phyloP scores from a whole-genome alignment of 1,284 basidiomycete genomes.

The Heterobasidion parviporum region DNA sequence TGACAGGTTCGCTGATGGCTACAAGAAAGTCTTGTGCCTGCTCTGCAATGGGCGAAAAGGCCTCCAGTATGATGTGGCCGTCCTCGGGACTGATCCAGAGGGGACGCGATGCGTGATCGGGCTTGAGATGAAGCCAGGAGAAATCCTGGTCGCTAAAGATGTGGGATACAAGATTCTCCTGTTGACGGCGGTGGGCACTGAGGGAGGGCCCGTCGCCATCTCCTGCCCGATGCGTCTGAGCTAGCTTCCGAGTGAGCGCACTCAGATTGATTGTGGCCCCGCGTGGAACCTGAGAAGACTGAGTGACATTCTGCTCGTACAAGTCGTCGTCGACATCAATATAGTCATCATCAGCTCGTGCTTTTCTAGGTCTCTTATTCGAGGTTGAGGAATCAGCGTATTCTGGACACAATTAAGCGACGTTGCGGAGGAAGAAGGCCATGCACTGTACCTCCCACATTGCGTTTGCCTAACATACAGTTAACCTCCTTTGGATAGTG shows the following conservation, averaged over 20 bases:
- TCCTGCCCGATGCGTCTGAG: slow-evolving; percentile 42
- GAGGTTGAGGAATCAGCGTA: slow-evolving; percentile 30
- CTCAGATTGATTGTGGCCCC: slow-evolving; percentile 76
- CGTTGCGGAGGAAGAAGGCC: background rate
- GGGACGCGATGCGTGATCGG: slow-evolving; percentile 85
- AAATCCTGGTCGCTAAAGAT: slow-evolving; percentile 81
- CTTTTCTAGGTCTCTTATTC: slow-evolving; percentile 42
- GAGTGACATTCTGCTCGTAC: slow-evolving; percentile 49
- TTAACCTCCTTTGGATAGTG: no score
- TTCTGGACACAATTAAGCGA: slow-evolving; percentile 13
- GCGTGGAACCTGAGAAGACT: slow-evolving; percentile 51
- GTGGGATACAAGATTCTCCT: slow-evolving; percentile 67
- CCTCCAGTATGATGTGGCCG: slow-evolving; percentile 92
- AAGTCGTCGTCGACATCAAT: slow-evolving; percentile 48
- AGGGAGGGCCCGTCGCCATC: slow-evolving; percentile 35
- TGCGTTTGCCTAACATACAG: background rate
- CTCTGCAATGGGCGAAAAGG: slow-evolving; percentile 93
- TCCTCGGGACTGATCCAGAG: slow-evolving; percentile 94
- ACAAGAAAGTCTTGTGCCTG: slow-evolving; percentile 98
- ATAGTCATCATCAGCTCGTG: slow-evolving; percentile 38
- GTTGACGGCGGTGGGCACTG: slow-evolving; percentile 55
- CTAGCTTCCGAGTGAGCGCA: slow-evolving; percentile 68
- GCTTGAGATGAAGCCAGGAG: slow-evolving; percentile 77
- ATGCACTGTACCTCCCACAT: background rate
- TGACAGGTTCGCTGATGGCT: slow-evolving; percentile 98